Conservation (phyloP, 345 rosid genomes). For the Noccaea bulbosa region DNA sequence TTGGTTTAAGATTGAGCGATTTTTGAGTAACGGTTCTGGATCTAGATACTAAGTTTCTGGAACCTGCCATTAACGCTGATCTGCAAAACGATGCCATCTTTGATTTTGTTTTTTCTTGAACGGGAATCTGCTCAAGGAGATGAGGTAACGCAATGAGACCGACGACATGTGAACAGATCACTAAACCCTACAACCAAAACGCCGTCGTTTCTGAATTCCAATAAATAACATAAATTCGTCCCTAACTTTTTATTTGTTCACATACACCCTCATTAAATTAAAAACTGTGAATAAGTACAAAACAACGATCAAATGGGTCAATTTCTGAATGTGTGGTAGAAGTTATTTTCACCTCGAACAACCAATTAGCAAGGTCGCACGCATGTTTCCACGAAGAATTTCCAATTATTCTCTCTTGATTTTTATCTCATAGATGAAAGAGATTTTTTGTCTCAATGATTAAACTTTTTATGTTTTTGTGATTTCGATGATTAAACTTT, state of each 20-base stretch:
- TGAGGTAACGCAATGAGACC: background rate
- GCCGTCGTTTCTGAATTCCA: background rate
- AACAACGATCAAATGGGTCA: no score
- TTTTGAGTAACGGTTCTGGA: slow-evolving; percentile 41
- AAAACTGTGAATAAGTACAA: background rate
- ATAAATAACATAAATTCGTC: background rate
- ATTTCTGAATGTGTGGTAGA: no score
- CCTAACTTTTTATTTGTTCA: background rate
- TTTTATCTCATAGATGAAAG: no score
- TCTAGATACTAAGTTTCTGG: slow-evolving; percentile 40
- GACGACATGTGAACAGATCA: slow-evolving; percentile 9
- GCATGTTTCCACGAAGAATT: no score
- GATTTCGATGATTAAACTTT: no score
- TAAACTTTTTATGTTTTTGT: no score
- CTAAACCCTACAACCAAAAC: slow-evolving; percentile 34
- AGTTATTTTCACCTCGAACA: no score
- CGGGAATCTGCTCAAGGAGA: background rate
- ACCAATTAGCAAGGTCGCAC: no score
- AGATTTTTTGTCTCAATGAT: no score
- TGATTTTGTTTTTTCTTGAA: background rate
- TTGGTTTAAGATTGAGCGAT: slow-evolving; percentile 39
- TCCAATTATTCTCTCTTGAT: no score
- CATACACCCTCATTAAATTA: background rate
- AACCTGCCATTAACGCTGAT: slow-evolving; percentile 43
- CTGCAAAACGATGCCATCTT: slow-evolving; percentile 51